Evolutionary conservation across 192 early-diverging fungal genomes (phyloP), one percentile per base, ranked within the genome.

Genomic region (Linnemannia exigua): DNA sequence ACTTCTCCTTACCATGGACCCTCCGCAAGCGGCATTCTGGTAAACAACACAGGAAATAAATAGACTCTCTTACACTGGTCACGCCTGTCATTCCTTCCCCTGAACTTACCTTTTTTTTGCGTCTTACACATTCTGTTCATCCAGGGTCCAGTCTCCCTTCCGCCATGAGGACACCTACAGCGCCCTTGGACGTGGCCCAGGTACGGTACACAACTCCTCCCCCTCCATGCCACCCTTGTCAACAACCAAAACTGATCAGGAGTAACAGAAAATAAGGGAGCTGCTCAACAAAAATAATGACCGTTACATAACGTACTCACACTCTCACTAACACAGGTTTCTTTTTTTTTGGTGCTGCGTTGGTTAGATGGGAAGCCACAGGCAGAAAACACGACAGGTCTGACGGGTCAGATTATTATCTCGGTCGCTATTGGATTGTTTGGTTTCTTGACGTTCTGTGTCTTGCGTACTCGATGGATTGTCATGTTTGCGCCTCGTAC

Each of bases 401-500:
- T 89, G 8, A 77, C 68, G 36, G 77, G 79, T 33, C 88, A 89
- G 75, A 46, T 89, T 16, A 68, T 74, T 6, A 58, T 87, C 28
- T 82, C 82, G 2, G 47, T 72, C 20, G 22, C 76, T 8, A 17
- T 85, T 37, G 88, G 88, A 17, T 22, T 72, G 19, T n/a, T 52
- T 15, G 71, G 76, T 11, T 79, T 89, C 76, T 44, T 89, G 19
- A 19, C 80, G 22, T 89, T 89, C 76, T 89, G 88, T 58, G 46
- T 70, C 16, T n/a, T 89, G 16, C 74, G 88, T 3, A 79, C 85
- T 19, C 79, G 86, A 25, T 89, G 88, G 88, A 66, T 66, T 16
- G 70, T 69, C 17, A 81, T 89, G 74, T 89, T 87, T 87, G 86
- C 88, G 35, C 88, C 88, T 35, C 81, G 88, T 31, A 75, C 79